Evolutionary conservation across 345 rosid genomes (phyloP).

Genomic region (Clausena lansium): DNA sequence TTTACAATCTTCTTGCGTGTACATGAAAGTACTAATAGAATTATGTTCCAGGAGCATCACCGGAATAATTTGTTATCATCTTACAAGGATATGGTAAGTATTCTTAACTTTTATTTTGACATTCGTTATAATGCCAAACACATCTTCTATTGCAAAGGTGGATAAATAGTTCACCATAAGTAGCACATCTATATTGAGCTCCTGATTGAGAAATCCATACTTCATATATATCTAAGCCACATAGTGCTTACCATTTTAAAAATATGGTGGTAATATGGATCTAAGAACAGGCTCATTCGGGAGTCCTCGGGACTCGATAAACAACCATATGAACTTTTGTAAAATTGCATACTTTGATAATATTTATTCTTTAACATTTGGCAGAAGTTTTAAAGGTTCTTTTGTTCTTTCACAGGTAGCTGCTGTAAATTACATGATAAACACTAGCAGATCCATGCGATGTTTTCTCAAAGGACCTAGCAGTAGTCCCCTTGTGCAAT

Average conservation of each 20-base stretch:
- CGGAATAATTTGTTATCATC: conserved; percentile 54
- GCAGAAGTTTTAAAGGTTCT: not conserved
- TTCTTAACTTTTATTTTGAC: not conserved
- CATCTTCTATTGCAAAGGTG: not conserved
- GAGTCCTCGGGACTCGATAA: not conserved
- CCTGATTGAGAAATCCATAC: not conserved
- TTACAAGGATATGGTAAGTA: conserved; percentile 77
- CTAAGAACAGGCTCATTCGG: not conserved
- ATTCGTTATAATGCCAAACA: not conserved
- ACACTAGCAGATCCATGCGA: conserved; percentile 59
- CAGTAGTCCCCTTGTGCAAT: conserved; percentile 57
- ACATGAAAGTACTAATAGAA: not conserved
- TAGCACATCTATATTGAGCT: not conserved
- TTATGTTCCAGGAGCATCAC: conserved; percentile 47
- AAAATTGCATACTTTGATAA: not conserved
- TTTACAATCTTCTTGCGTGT: not conserved
- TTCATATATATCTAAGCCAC: not conserved
- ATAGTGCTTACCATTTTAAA: not conserved
- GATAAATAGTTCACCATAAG: not conserved
- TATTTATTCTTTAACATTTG: not conserved
- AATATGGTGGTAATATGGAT: not conserved
- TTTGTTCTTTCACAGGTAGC: conserved; percentile 41
- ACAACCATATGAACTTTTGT: not conserved
- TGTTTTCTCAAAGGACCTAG: conserved; percentile 48
- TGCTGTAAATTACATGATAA: conserved; percentile 58